Base-by-base conservation (phyloP, 2,329 filamentous ascomycete species). In the Aspergillus hiratsukae region DNA sequence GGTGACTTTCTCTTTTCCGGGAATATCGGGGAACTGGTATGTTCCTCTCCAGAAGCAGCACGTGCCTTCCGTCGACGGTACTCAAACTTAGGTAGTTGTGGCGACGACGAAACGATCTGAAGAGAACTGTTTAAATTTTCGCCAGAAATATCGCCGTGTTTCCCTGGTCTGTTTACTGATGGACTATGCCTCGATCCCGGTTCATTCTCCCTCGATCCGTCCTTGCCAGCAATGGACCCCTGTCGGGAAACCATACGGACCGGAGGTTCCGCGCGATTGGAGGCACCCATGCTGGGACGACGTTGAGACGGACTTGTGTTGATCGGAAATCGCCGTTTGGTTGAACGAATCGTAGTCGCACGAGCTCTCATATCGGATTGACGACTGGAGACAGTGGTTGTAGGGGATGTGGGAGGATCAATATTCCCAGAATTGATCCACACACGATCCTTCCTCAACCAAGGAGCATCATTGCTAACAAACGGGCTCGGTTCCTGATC, bases 61-160 rank as follows among this genome's bases (percentile, higher is more conserved):
- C 53, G 43, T 19, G 51, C 35, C 40, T 61, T 64, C 53, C 56
- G 64, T 17, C 67, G 63, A 35, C 70, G 70, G 57, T 73, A 77
- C 63, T 75, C 68, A 55, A 76, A 77, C 48, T 69, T 70, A 2
- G 72, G 68, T 49, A 75, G 60, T 41, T 73, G 69, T 23, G 73
- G 75, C 6, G 72, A 72, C 8, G 74, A 73, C 50, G 70, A 66
- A 17, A 72, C 57, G 17, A 71, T 61, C 53, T 62, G 64, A 50
- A 72, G 57, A 4, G 70, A 74, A 9, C 56, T 61, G 9, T 60
- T 59, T 19, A 21, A 27, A 45, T 60, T 58, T 21, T 27, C 25
- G 27, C 57, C 35, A 8, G 53, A 31, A 23, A 41, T n/a, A 46
- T 29, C 28, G 14, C 35, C n/a, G 11, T 28, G 43, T 14, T 14